These are phyloP conservation scores for Aspergillus aculeatinus DNA, from an alignment of 2,329 filamentous ascomycete genomes.

Conservation along the genomic window DNA sequence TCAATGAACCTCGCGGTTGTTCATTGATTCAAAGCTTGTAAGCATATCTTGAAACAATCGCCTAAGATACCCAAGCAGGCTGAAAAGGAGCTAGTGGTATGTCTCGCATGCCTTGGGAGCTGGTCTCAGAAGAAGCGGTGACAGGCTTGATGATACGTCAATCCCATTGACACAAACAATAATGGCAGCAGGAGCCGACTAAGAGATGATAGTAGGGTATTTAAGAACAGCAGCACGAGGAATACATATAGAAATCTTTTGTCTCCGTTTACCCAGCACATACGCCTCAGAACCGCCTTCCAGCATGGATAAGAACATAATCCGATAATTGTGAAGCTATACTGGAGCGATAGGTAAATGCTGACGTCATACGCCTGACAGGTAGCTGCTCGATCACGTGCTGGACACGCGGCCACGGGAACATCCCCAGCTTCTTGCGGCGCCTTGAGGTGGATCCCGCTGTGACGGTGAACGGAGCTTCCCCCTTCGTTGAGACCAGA, in stretches of 20 bases:
- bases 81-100: too few relatives aligned
- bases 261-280: too few relatives aligned
- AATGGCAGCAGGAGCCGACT: neutral
- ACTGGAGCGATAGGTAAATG: neutral
- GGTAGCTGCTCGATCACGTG: conserved; percentile 14
- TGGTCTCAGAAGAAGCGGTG: neutral
- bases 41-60: too few relatives aligned
- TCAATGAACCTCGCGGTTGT: too few relatives aligned
- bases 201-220: neutral
- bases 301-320: too few relatives aligned
- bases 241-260: too few relatives aligned
- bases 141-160: neutral
- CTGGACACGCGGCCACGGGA: conserved; percentile 13
- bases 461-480: conserved; percentile 4
- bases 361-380: conserved; percentile 12
- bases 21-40: too few relatives aligned
- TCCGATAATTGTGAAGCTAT: neutral
- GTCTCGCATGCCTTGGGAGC: neutral
- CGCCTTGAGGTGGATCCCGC: conserved; percentile 11
- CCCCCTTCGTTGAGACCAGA: conserved; percentile 12
- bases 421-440: conserved; percentile 8
- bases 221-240: too few relatives aligned
- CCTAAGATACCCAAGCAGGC: too few relatives aligned
- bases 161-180: neutral
- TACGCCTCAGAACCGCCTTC: too few relatives aligned